Evolutionary conservation across 768 basidiomycete genomes (phyloP), one percentile per base, ranked within the genome.

Genomic region (Mrakia frigida): DNA sequence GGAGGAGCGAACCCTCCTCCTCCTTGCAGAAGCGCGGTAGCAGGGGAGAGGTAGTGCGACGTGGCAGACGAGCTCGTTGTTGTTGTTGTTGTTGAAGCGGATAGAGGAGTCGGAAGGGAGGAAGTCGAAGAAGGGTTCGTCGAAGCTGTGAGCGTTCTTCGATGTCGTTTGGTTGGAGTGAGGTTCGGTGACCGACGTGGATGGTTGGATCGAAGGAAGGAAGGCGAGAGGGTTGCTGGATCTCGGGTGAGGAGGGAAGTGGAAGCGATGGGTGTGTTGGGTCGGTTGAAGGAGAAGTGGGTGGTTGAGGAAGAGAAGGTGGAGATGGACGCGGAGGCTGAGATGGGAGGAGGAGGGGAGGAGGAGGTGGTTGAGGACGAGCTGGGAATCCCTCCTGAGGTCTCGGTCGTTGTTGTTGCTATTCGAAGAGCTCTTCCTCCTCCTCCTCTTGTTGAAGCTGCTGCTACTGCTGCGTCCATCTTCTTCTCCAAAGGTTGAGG

Each of bases 171-270:
- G n/a, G n/a, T n/a, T n/a, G 69, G 41, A 28, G 18, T 31, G 37
- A 37, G 21, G 52, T 50, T 53, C 9, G 70, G 53, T 37, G 50
- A 53, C 35, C 52, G 53, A 33, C 35, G 23, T 21, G 69, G 13
- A 28, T 37, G 46, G 46, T 6, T 50, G 3, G 52, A 37, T 3
- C 31, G 25, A 33, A 72, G 56, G 70, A 53, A 72, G 46, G 50
- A 35, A 11, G 70, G 50, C 4, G 70, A 72, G 21, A 72, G 70
- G 23, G 70, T 72, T 72, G 50, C 50, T 7, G 70, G 70, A 50
- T 72, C 70, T 53, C 70, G 70, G n/a, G 25, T 50, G 35, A 72
- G 70, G 23, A 72, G 70, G 18, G 70, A 72, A 3, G 52, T n/a
- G 1, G 35, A 72, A 25, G 70, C 52, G 70, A 56, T 31, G 18